Percentiles rank a stretch among this genome's conserved stretches.
Evolutionary conservation across 75 land plant species (phyloP).

Genomic region (Adiantum capillusveneris): DNA sequence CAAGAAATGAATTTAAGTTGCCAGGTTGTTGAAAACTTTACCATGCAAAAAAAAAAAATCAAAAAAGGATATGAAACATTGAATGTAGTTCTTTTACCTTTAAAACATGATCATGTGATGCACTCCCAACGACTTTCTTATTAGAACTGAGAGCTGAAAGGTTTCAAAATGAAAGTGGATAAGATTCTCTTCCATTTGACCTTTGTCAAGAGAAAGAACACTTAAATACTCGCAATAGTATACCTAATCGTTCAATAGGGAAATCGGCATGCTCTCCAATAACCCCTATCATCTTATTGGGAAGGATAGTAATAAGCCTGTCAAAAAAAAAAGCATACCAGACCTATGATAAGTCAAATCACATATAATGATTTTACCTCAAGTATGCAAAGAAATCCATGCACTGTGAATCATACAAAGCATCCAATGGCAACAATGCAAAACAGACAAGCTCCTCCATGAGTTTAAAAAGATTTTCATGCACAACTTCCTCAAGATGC

Average conservation of each 20-base stretch:
- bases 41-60: too few relatives aligned
- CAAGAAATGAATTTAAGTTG: not conserved
- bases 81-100: too few relatives aligned
- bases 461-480: too few relatives aligned
- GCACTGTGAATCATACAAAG: not conserved
- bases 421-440: too few relatives aligned
- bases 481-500: too few relatives aligned
- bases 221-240: too few relatives aligned
- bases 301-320: slow-evolving; percentile 75
- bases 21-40: not conserved
- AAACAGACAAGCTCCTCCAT: too few relatives aligned
- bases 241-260: slow-evolving; percentile 88
- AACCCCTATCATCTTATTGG: slow-evolving; percentile 84
- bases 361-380: not conserved
- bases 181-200: too few relatives aligned
- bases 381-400: not conserved
- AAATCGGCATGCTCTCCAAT: slow-evolving; percentile 93
- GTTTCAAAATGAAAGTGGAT: too few relatives aligned
- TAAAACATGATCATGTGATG: slow-evolving; percentile 75
- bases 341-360: not conserved
- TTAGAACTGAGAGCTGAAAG: slow-evolving; percentile 77
- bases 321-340: not conserved
- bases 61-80: too few relatives aligned
- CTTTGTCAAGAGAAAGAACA: too few relatives aligned
- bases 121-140: slow-evolving; percentile 69